Base-by-base conservation (phyloP, 192 early-diverging fungal species). In the Coemansia sp. region DNA sequence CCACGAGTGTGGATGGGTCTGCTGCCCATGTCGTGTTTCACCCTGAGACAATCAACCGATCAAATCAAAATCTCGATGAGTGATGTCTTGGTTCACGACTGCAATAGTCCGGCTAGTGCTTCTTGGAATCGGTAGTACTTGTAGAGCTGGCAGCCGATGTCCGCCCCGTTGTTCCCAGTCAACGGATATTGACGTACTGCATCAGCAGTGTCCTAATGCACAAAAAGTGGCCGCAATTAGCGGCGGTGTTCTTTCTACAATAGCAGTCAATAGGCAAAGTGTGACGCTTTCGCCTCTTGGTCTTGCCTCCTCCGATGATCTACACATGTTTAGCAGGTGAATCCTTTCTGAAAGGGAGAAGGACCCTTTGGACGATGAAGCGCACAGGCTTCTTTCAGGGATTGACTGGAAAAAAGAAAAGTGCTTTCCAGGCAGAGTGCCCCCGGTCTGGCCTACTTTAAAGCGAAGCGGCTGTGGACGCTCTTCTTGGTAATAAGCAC, bases 251-350 rank as follows among this genome's bases (percentile, higher is more conserved):
- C 46, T 50, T 50, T 50, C 46, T 20, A 20, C 46, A 50, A 50
- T 22, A 8, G 46, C 46, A 50, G 46, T 50, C 46, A 19, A 7
- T 50, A 20, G n/a, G n/a, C 19, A 10, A 20, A 20, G 19, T 50
- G 46, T 20, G 46, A 50, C 46, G 19, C 19, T 22, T 22, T 8
- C 46, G 46, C 19, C 46, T 50, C 19, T 50, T 20, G 19, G 19
- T 20, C n/a, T 20, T n/a, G 9, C 46, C 46, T n/a, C 24, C 19
- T 36, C 36, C 36, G 36, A 50, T 50, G 46, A 50, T 50, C 46
- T 50, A 50, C 46, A 22, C 46, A 50, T 50, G 46, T 50, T 50
- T 22, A 50, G 46, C 46, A 50, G 46, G 46, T 50, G 46, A 50
- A 50, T 50, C 46, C 46, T 20, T 20, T 50, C 46, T 22, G 20